These are phyloP conservation scores for Lachancea cidri DNA, from an alignment of 805 yeast species.

Conservation along the genomic window DNA sequence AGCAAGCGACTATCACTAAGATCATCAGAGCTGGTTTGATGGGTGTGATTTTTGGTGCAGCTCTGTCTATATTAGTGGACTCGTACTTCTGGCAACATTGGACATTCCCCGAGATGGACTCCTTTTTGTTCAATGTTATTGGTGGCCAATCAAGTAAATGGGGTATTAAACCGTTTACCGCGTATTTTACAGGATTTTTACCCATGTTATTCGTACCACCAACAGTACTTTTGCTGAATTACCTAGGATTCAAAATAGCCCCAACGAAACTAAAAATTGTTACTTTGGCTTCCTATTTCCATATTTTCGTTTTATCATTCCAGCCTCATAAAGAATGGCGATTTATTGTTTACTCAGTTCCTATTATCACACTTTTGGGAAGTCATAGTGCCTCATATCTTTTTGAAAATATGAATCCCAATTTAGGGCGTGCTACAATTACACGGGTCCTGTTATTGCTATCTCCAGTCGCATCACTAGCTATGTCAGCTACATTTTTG, in stretches of 20 bases:
- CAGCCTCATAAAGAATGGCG: slow-evolving; percentile 96
- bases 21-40: slow-evolving; percentile 36
- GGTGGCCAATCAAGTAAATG: slow-evolving; percentile 68
- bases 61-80: slow-evolving; percentile 50
- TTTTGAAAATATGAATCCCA: slow-evolving; percentile 32
- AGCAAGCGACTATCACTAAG: slow-evolving; percentile 41
- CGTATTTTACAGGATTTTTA: slow-evolving; percentile 52
- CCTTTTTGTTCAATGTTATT: slow-evolving; percentile 72
- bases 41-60: slow-evolving; percentile 51
- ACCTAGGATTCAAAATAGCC: slow-evolving; percentile 36
- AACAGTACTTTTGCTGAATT: slow-evolving; percentile 38
- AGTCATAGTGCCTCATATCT: slow-evolving; percentile 51
- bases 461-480: slow-evolving; percentile 33
- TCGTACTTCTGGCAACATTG: slow-evolving; percentile 66
- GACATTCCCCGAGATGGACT: slow-evolving; percentile 69
- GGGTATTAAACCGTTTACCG: slow-evolving; percentile 75
- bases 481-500: slow-evolving; percentile 47
- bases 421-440: slow-evolving; percentile 19
- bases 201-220: slow-evolving; percentile 42
- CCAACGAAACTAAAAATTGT: slow-evolving; percentile 40
- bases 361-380: slow-evolving; percentile 59
- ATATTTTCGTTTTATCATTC: slow-evolving; percentile 59
- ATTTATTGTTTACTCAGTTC: slow-evolving; percentile 71
- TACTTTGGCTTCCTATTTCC: slow-evolving; percentile 48
- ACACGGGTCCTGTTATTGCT: slow-evolving; percentile 30